These are phyloP conservation scores for Leccinum incarnatum DNA, from an alignment of 768 basidiomycete species.

Conservation along the genomic window DNA sequence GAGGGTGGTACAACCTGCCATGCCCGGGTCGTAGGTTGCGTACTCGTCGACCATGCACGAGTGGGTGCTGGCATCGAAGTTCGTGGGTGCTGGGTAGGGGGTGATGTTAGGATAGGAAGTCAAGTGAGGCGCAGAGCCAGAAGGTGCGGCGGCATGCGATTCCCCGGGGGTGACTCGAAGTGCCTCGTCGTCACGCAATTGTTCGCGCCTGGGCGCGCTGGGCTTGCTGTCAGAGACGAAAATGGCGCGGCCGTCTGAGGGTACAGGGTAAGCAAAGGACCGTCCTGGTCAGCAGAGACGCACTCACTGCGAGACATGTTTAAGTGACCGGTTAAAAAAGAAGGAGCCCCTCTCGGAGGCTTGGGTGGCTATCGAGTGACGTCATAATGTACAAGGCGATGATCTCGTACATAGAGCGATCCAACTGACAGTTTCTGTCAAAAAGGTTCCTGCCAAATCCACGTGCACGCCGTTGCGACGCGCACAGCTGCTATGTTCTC, in stretches of 20 bases:
- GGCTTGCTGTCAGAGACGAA: slow-evolving; percentile 4
- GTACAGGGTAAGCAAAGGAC: not conserved
- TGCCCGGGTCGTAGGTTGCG: slow-evolving; percentile 21
- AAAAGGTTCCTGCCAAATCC: not conserved
- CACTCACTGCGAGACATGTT: not conserved
- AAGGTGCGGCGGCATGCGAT: not conserved
- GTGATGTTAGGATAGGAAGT: not conserved
- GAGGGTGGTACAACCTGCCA: slow-evolving; percentile 18
- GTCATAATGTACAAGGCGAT: not conserved
- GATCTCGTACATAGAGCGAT: not conserved
- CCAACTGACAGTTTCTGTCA: not conserved
- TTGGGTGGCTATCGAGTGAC: not conserved
- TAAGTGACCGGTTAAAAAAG: not conserved
- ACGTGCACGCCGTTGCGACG: not conserved
- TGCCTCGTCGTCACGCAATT: not conserved
- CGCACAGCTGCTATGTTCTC: not conserved
- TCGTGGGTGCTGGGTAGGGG: not conserved
- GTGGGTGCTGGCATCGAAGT: not conserved
- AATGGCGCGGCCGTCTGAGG: not conserved
- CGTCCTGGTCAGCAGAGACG: not conserved
- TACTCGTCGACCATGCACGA: slow-evolving; percentile 11
- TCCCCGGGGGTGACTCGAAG: not conserved
- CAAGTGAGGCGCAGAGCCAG: not conserved
- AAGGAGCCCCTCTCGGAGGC: not conserved
- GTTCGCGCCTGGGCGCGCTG: not conserved